These are phyloP conservation scores for Oryza brachyantha DNA, from an alignment of 176 grass and related monocot genomes.

Conservation along the genomic window DNA sequence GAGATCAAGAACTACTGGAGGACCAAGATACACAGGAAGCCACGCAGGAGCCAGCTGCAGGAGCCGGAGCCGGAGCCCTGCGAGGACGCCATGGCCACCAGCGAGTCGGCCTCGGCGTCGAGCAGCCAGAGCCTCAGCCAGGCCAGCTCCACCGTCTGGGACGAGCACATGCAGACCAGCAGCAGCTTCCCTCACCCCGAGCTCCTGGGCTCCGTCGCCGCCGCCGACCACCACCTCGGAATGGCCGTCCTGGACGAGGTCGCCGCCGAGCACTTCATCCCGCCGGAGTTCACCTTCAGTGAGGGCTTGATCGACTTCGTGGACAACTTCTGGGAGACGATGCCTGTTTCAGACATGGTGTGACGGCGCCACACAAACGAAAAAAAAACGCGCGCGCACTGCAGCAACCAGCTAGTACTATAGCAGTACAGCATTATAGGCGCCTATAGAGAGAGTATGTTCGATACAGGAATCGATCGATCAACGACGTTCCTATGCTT, in stretches of 20 bases:
- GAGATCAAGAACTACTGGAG: constrained; percentile 95
- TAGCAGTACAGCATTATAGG: not conserved
- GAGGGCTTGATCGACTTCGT: constrained; percentile 45
- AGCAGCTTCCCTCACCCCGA: constrained; percentile 7
- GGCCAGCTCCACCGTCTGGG: constrained; percentile 6
- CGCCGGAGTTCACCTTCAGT: constrained; percentile 29
- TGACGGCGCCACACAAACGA: not conserved
- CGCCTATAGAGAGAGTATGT: not conserved
- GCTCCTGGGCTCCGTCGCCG: not conserved
- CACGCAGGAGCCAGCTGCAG: not conserved
- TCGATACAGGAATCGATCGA: not conserved
- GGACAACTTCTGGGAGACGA: constrained; percentile 55
- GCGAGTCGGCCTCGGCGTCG: constrained; percentile 23
- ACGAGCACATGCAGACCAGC: constrained; percentile 9
- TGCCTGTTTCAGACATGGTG: not conserved
- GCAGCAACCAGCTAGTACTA: not conserved
- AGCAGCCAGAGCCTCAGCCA: constrained; percentile 39
- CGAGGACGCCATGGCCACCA: not conserved
- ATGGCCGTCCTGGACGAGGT: not conserved
- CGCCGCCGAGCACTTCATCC: constrained; percentile 1
- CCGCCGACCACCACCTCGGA: not conserved
- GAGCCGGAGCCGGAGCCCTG: not conserved
- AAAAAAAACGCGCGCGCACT: not conserved
- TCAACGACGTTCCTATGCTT: not conserved
- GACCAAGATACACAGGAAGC: constrained; percentile 67